Conservation (phyloP, 805 yeast species). For the Priceomyces melissophilus region DNA sequence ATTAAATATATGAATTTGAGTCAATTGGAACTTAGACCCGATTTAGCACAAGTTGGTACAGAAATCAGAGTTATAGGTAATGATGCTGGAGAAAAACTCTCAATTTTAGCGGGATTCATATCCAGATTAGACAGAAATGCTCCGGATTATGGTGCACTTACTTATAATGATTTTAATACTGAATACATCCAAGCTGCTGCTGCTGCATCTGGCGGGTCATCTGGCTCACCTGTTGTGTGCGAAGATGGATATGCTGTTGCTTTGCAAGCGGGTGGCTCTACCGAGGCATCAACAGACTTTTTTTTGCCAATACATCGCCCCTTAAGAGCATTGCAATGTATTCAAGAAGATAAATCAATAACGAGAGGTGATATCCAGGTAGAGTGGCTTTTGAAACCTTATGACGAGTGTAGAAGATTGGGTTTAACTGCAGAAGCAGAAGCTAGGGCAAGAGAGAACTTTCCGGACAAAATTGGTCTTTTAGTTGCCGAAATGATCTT, state of each 20-base stretch:
- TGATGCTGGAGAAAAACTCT: slow-evolving; percentile 92
- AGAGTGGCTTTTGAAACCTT: slow-evolving; percentile 84
- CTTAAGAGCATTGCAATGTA: slow-evolving; percentile 71
- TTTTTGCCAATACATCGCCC: slow-evolving; percentile 85
- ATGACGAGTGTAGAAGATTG: slow-evolving; percentile 83
- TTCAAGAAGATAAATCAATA: slow-evolving; percentile 56
- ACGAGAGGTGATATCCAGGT: slow-evolving; percentile 91
- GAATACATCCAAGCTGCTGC: slow-evolving; percentile 97
- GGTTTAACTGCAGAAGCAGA: slow-evolving; percentile 80
- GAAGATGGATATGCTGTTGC: slow-evolving; percentile 86
- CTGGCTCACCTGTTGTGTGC: slow-evolving; percentile 95
- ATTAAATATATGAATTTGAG: slow-evolving; percentile 72
- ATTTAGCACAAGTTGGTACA: slow-evolving; percentile 83
- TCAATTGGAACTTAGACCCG: slow-evolving; percentile 70
- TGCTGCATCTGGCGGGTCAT: slow-evolving; percentile 91
- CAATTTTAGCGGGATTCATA: slow-evolving; percentile 84
- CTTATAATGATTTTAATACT: slow-evolving; percentile 90
- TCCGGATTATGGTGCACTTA: slow-evolving; percentile 84
- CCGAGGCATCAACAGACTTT: slow-evolving; percentile 90
- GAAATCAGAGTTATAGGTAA: slow-evolving; percentile 95
- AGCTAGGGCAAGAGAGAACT: slow-evolving; percentile 57
- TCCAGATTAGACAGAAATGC: slow-evolving; percentile 88
- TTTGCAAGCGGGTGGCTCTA: slow-evolving; percentile 89
- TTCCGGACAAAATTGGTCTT: slow-evolving; percentile 75
- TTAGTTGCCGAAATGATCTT: slow-evolving; percentile 78